Base-by-base conservation (phyloP, 257 asterid genomes). In the Solanum bukasovii region DNA sequence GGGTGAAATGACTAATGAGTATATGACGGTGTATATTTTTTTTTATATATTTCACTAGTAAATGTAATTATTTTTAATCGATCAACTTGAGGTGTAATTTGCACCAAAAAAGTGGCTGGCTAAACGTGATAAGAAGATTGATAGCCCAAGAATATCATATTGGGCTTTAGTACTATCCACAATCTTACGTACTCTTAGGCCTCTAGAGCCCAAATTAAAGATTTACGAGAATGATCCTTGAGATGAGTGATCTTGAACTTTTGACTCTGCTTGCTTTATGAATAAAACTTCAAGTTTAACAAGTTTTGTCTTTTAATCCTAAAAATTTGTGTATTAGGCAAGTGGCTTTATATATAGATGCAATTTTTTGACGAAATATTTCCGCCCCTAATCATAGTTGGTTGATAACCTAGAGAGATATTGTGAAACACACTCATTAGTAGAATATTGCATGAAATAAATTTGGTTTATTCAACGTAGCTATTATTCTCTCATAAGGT, bases 181-280 rank as follows among this genome's bases (percentile, higher is more conserved):
- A 73, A 73, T 73, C 82, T 5, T 34, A 35, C 5, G 46, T 73
- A 73, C 9, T n/a, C 18, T 73, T 5, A 4, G 9, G 29, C 27
- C 81, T 73, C 29, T 35, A 9, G 82, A 34, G 82, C 49, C 82
- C 16, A 34, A 73, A 20, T 12, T 18, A 27, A 71, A 18, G 1
- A 16, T 4, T 18, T 33, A 33, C 6, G 0, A 72, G 25, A 72
- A 72, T 72, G 13, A 33, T 23, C 2, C 4, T 16, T 1, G 37
- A 31, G 0, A 65, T 10, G 3, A 25, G 20, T 12, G 20, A 3
- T 67, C 2, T 25, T 67, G 3, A 67, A 25, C 9, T 67, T 68
- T 68, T 68, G 4, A 16, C 0, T 34, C 3, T 7, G 3, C 1
- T 31, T 7, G 2, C 0, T 33, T 71, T 7, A 33, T 31, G 23